Evolutionary conservation across 1,284 basidiomycete genomes (phyloP).

Genomic region (Leccinum cinnamomeum): DNA sequence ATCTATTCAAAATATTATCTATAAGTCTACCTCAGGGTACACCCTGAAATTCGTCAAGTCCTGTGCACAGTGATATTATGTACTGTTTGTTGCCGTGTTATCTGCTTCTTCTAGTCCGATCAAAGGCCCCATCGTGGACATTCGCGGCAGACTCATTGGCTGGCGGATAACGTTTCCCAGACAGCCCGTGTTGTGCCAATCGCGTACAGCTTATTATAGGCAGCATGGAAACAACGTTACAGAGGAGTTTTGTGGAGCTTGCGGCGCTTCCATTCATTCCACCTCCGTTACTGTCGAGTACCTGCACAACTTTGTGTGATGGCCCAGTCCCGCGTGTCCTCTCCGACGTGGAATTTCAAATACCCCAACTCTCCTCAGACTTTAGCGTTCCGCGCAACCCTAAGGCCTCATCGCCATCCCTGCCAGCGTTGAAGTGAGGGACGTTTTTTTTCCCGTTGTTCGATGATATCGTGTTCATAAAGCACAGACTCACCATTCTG

Average conservation of each 20-base stretch:
- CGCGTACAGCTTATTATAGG: conserved; percentile 4
- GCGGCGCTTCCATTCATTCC: conserved; percentile 4
- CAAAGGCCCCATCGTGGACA: conserved; percentile 20
- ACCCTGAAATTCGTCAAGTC: conserved; percentile 32
- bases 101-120: conserved; percentile 30
- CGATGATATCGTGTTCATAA: conserved; percentile 2
- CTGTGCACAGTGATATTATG: conserved; percentile 34
- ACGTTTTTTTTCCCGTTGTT: neutral
- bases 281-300: conserved; percentile 6
- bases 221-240: conserved; percentile 33
- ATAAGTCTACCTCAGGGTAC: conserved; percentile 29
- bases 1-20: conserved; percentile 11
- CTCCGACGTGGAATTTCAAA: conserved; percentile 27
- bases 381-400: neutral
- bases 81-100: conserved; percentile 20
- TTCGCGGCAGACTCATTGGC: conserved; percentile 16
- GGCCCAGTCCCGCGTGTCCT: conserved; percentile 11
- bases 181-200: conserved; percentile 17
- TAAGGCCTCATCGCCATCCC: neutral
- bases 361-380: conserved; percentile 23
- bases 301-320: conserved; percentile 18
- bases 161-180: conserved; percentile 22
- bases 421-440: neutral
- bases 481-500: neutral
- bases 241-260: conserved; percentile 19